Conservation (phyloP, 495 filamentous ascomycete genomes). For the Symbiotaphrina buchneri region DNA sequence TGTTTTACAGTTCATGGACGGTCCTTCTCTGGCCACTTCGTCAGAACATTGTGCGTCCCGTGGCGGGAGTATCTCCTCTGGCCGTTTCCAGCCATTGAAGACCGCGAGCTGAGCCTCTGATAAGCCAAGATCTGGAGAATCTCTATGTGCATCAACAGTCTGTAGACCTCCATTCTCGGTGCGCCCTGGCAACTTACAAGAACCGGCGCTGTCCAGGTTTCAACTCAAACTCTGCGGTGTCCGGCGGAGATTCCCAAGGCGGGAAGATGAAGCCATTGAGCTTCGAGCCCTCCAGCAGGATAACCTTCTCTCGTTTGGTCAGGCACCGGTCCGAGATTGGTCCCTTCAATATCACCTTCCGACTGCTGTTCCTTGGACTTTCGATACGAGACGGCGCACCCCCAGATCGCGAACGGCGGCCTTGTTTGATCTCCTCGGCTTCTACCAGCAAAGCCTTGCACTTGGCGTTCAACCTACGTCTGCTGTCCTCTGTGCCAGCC, state of each 20-base stretch:
- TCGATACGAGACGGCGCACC: not conserved
- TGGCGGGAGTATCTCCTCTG: constrained; percentile 27
- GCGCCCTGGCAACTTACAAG: constrained; percentile 16
- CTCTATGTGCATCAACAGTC: constrained; percentile 26
- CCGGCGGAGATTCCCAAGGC: constrained; percentile 48
- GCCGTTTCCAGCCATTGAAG: constrained; percentile 66
- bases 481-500: constrained; percentile 27
- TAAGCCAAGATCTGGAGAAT: constrained; percentile 39
- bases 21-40: constrained; percentile 9
- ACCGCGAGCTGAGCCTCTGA: constrained; percentile 46
- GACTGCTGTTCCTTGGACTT: not conserved
- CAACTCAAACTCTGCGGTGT: constrained; percentile 25
- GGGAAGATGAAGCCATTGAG: constrained; percentile 64
- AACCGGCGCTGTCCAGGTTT: constrained; percentile 18
- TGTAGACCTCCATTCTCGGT: not conserved
- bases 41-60: constrained; percentile 4
- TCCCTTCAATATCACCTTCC: not conserved
- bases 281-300: constrained; percentile 53
- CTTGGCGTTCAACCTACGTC: constrained; percentile 32
- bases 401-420: not conserved
- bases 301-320: constrained; percentile 51
- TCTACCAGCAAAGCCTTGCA: constrained; percentile 39
- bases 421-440: constrained; percentile 50
- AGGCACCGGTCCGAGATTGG: constrained; percentile 30
- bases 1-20: constrained; percentile 27